Evolutionary conservation across 352 stramenopile species (phyloP).

Genomic region (Globisporangium nodosum): DNA sequence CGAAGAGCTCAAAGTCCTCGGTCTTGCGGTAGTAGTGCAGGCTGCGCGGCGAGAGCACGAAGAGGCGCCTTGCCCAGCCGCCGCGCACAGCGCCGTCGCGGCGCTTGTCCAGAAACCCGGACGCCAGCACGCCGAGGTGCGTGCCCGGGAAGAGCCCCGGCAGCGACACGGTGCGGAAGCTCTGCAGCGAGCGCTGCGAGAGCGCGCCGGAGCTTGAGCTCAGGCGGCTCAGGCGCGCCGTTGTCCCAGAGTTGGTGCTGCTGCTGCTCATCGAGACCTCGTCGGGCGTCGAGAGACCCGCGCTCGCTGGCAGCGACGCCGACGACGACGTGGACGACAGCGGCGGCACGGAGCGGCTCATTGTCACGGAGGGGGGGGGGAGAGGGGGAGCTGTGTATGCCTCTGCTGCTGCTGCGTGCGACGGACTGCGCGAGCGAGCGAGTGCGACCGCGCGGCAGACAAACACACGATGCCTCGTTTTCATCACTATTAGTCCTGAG

Average conservation of each 20-base stretch:
- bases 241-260: conserved; percentile 4
- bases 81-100: conserved; percentile 77
- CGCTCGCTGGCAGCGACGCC: conserved; percentile 21
- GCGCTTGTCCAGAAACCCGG: conserved; percentile 72
- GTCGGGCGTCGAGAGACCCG: conserved; percentile 13
- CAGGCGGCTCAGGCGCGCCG: conserved; percentile 43
- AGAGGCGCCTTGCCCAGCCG: conserved; percentile 75
- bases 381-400: not conserved
- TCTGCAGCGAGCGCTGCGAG: conserved; percentile 50
- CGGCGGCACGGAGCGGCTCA: conserved; percentile 9
- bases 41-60: conserved; percentile 75
- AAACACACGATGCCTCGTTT: not conserved
- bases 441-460: not conserved
- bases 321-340: conserved; percentile 30
- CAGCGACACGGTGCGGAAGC: conserved; percentile 67
- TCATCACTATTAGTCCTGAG: too few species aligned
- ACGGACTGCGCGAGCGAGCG: not conserved
- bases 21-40: conserved; percentile 83
- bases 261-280: conserved; percentile 17
- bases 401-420: not conserved
- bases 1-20: conserved; percentile 79
- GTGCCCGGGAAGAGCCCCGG: conserved; percentile 66
- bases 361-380: not conserved
- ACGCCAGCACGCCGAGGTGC: conserved; percentile 71
- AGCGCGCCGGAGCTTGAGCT: conserved; percentile 48